phyloP scores from a whole-genome alignment of 495 filamentous ascomycete genomes.

The Penicillium verhagenii region DNA sequence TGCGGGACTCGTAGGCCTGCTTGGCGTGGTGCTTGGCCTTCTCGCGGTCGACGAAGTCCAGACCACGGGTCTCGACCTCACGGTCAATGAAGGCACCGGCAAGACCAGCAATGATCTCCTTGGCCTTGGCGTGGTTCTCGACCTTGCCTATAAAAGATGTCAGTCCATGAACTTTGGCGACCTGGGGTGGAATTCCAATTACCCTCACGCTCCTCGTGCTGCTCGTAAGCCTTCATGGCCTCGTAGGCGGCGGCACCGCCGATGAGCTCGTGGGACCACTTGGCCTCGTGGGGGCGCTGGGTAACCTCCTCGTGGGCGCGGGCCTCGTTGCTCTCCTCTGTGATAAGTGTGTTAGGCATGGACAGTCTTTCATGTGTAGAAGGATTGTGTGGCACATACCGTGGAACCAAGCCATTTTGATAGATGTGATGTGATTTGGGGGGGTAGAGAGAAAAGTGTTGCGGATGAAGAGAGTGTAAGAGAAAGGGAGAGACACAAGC shows the following conservation, averaged over 20 bases:
- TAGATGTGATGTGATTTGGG: neutral
- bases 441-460: neutral
- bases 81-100: slow-evolving; percentile 72
- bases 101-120: slow-evolving; percentile 67
- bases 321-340: slow-evolving; percentile 27
- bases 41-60: slow-evolving; percentile 66
- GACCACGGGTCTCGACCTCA: slow-evolving; percentile 69
- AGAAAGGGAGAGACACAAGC: neutral
- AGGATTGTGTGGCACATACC: neutral
- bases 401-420: slow-evolving; percentile 13
- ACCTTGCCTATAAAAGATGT: slow-evolving; percentile 50
- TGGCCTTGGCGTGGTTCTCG: slow-evolving; percentile 65
- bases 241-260: slow-evolving; percentile 72
- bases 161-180: neutral
- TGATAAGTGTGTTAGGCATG: slow-evolving; percentile 2
- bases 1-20: slow-evolving; percentile 45
- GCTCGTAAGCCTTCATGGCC: slow-evolving; percentile 71
- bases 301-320: slow-evolving; percentile 53
- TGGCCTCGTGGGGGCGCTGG: slow-evolving; percentile 49
- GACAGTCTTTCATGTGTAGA: neutral
- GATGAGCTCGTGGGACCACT: slow-evolving; percentile 65
- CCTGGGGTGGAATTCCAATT: slow-evolving; percentile 2
- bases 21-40: slow-evolving; percentile 63
- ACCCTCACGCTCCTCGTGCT: slow-evolving; percentile 64
- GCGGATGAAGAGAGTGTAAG: slow-evolving; percentile 1